phyloP scores from a whole-genome alignment of 305 asterid species.

The Andrographis paniculata region DNA sequence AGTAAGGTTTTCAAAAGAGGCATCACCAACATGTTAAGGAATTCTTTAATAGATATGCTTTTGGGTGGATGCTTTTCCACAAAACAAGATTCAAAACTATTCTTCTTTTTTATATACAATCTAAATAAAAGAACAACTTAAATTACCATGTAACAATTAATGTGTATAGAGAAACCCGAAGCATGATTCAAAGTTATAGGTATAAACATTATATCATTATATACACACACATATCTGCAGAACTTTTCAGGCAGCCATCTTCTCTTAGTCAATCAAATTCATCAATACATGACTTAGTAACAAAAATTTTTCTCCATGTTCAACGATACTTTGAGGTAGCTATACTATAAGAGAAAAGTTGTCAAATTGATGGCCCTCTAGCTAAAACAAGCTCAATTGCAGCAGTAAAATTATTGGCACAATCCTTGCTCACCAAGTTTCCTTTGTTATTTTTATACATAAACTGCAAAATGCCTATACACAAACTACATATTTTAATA shows the following conservation, averaged over 20 bases:
- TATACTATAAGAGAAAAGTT: constrained; percentile 68
- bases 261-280: constrained; percentile 12
- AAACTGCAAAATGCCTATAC: constrained; percentile 74
- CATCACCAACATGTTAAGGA: constrained; percentile 46
- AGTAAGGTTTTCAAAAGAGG: constrained; percentile 46
- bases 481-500: constrained; percentile 43
- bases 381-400: constrained; percentile 41
- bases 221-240: too few species aligned
- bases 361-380: constrained; percentile 41
- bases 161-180: too few species aligned
- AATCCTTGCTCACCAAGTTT: constrained; percentile 32
- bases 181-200: too few species aligned
- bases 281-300: constrained; percentile 21
- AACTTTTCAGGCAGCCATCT: constrained; percentile 4
- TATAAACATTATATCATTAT: too few species aligned
- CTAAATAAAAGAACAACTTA: constrained; percentile 32
- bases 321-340: constrained; percentile 47
- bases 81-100: constrained; percentile 46
- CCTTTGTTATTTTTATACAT: constrained; percentile 36
- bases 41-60: constrained; percentile 48
- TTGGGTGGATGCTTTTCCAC: constrained; percentile 31
- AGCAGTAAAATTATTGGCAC: constrained; percentile 42
- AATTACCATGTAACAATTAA: constrained; percentile 7
- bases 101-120: constrained; percentile 50
- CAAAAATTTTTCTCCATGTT: constrained; percentile 64